Evolutionary conservation across 2,329 filamentous ascomycete species (phyloP).

Genomic region (Ceratocystiopsis brevicomis): DNA sequence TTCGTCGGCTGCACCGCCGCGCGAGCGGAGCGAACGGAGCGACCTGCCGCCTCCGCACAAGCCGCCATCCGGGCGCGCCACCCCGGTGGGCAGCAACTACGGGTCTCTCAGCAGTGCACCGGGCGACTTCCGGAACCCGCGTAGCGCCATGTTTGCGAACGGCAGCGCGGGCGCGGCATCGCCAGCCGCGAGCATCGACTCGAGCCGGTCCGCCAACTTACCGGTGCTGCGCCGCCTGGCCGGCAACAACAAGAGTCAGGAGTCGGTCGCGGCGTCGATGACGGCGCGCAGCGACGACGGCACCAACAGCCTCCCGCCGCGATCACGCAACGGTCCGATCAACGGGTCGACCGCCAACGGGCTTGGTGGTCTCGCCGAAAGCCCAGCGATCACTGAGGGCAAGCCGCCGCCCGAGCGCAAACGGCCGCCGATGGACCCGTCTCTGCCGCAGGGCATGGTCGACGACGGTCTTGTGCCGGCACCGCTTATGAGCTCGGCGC

Average conservation of each 20-base stretch:
- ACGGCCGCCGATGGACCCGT: conserved; percentile 46
- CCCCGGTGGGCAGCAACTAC: conserved; percentile 8
- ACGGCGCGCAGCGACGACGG: conserved; percentile 32
- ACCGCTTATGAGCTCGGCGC: conserved; percentile 32
- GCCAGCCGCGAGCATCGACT: conserved; percentile 33
- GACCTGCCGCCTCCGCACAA: conserved; percentile 7
- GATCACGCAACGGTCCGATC: conserved; percentile 28
- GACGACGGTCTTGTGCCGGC: conserved; percentile 39
- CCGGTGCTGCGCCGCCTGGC: conserved; percentile 27
- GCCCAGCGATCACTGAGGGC: conserved; percentile 17
- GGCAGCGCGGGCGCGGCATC: conserved; percentile 22
- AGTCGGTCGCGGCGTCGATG: conserved; percentile 32
- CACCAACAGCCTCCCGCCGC: conserved; percentile 24
- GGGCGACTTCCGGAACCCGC: conserved; percentile 10
- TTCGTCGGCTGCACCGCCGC: too few relatives aligned
- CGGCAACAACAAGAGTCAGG: conserved; percentile 36
- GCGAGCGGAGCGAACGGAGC: too few relatives aligned
- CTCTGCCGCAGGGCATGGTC: conserved; percentile 26
- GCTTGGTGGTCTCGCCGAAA: conserved; percentile 6
- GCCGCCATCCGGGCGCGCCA: conserved; percentile 9
- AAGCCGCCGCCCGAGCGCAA: conserved; percentile 42
- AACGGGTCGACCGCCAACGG: conserved; percentile 4
- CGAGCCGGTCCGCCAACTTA: conserved; percentile 21
- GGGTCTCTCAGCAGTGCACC: conserved; percentile 4
- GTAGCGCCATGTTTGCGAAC: conserved; percentile 13